phyloP scores from a whole-genome alignment of 805 yeast species.

The Sugiyamaella smithiae region DNA sequence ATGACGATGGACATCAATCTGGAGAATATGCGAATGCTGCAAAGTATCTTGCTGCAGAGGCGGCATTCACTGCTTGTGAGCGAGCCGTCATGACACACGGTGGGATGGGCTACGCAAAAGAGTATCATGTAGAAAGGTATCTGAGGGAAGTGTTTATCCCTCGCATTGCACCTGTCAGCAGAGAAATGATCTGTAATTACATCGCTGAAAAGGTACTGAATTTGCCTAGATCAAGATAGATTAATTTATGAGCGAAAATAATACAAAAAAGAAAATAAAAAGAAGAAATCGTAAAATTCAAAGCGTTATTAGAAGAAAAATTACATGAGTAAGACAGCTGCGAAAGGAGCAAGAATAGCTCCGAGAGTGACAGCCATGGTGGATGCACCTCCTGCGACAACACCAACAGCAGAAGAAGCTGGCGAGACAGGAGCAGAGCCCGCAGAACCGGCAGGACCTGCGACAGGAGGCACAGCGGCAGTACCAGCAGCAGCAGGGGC shows the following conservation, averaged over 20 bases:
- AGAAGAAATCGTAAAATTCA: not conserved
- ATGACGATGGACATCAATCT: constrained; percentile 35
- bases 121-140: constrained; percentile 14
- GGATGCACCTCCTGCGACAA: not conserved
- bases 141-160: constrained; percentile 11
- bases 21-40: constrained; percentile 15
- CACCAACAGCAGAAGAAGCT: constrained; percentile 19
- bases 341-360: not conserved
- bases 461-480: constrained; percentile 1
- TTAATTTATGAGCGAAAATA: not conserved
- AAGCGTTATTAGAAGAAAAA: not conserved
- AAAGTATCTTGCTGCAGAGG: constrained; percentile 13
- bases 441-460: not conserved
- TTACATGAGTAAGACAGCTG: not conserved
- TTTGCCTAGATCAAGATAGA: constrained; percentile 7
- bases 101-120: constrained; percentile 15
- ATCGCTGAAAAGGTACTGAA: constrained; percentile 10
- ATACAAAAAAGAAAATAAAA: not conserved
- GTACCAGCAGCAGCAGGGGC: constrained; percentile 1
- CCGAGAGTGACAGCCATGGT: not conserved
- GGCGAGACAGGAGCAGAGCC: constrained; percentile 41
- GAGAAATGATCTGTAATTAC: constrained; percentile 13
- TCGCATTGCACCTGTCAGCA: constrained; percentile 9
- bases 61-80: constrained; percentile 11
- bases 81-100: constrained; percentile 11